These are phyloP conservation scores for Colletotrichum sp. DNA, from an alignment of 2,329 filamentous ascomycete genomes.

Conservation along the genomic window DNA sequence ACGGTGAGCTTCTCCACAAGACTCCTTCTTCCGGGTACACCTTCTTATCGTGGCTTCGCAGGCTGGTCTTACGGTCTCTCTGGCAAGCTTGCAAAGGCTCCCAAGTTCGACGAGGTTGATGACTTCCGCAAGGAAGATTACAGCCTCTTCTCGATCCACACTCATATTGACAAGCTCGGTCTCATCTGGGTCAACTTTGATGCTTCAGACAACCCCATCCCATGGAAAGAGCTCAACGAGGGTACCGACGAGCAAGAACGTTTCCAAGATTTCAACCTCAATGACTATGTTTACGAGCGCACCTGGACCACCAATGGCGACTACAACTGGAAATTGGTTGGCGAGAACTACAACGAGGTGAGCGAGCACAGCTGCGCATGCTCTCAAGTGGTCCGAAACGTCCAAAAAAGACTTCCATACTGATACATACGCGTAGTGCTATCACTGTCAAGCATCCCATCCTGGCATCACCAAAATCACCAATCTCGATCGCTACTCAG, in stretches of 20 bases:
- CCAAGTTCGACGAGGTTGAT: slow-evolving; percentile 42
- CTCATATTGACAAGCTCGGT: slow-evolving; percentile 46
- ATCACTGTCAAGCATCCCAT: not conserved
- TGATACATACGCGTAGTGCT: not conserved
- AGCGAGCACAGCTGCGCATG: slow-evolving; percentile 17
- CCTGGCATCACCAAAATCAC: not conserved
- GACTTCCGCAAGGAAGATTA: slow-evolving; percentile 44
- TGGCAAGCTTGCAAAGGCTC: slow-evolving; percentile 48
- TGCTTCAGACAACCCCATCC: slow-evolving; percentile 32
- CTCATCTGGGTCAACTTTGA: slow-evolving; percentile 58
- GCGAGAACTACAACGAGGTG: slow-evolving; percentile 52
- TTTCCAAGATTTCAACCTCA: slow-evolving; percentile 26
- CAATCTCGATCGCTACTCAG: slow-evolving; percentile 19
- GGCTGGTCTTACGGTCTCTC: slow-evolving; percentile 50
- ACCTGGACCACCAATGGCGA: slow-evolving; percentile 35
- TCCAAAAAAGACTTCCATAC: not conserved
- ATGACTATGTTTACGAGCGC: slow-evolving; percentile 29
- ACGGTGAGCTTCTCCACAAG: not conserved
- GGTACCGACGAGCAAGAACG: slow-evolving; percentile 25
- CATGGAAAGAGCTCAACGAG: slow-evolving; percentile 46
- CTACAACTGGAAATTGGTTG: slow-evolving; percentile 44
- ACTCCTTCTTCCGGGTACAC: not conserved
- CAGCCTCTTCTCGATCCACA: slow-evolving; percentile 48
- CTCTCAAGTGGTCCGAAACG: not conserved
- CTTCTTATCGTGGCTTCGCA: not conserved